Evolutionary conservation across 2,329 filamentous ascomycete genomes (phyloP), one percentile per base, ranked within the genome.

Genomic region (Westerdykella sp.): DNA sequence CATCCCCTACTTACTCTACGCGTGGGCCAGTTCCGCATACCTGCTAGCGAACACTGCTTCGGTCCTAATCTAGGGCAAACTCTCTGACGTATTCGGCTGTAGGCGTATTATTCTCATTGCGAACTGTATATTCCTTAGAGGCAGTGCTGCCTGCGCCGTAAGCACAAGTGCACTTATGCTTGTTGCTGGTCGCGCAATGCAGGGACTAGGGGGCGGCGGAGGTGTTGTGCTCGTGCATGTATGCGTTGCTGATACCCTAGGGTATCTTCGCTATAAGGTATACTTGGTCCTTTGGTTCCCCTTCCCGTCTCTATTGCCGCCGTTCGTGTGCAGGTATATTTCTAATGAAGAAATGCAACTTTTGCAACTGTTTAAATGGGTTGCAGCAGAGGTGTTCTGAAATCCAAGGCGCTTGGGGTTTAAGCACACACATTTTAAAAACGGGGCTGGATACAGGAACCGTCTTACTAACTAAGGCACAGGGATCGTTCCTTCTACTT

Each of bases 1-100:
- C 34, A 54, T 67, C 9, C 83, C 84, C 2, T 79, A 79, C 6
- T 71, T 77, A 3, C 81, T 84, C n/a, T 90, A 87, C 64, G 80
- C 81, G 23, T 90, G 85, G 87, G 83, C 88, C 43, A 85, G 85
- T 1, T 69, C 65, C 1, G 57, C 63, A 3, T 69, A 68, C 37
- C 55, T 69, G 3, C 60, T 69, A 28, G 54, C 62, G 14, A 66
- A 67, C 32, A 65, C 63, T 5, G 63, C 68, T 1, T 65, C 62
- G 1, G 60, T 66, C 6, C 69, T 69, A 1, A 56, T 69, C 36
- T 72, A 69, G 69, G 67, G 65, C 2, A 69, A 67, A 34, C 49
- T 70, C 3, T 62, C 60, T 12, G 65, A 68, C 46, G 50, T 69
- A 2, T 69, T 68, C 43, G 66, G 66, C 12, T 51, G 65, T 9